Conservation (phyloP, 257 asterid genomes). For the Handroanthus guayacan region DNA sequence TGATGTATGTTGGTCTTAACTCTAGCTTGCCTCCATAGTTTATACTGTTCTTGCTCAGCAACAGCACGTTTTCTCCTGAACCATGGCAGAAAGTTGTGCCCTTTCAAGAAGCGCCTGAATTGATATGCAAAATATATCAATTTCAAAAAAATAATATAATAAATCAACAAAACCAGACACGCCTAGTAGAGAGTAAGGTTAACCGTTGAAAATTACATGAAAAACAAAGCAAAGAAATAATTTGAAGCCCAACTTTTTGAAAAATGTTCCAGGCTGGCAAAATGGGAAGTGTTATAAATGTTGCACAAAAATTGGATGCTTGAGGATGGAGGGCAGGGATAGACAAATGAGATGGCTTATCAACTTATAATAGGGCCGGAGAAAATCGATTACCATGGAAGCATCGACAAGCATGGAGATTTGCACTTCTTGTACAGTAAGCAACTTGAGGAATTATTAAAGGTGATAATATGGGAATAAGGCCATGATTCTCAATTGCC, state of each 20-base stretch:
- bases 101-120: constrained; percentile 87
- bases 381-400: constrained; percentile 21
- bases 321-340: too few relatives aligned
- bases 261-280: background rate
- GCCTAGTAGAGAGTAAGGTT: background rate
- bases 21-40: constrained; percentile 93
- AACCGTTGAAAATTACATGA: constrained; percentile 8
- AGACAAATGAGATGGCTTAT: background rate
- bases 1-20: constrained; percentile 70
- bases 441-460: constrained; percentile 27
- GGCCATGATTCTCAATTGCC: constrained; percentile 4
- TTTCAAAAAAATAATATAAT: constrained; percentile 22
- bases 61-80: constrained; percentile 90
- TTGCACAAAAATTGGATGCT: too few relatives aligned
- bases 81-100: constrained; percentile 93
- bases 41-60: constrained; percentile 92
- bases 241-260: constrained; percentile 10
- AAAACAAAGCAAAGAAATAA: constrained; percentile 19
- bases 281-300: too few relatives aligned
- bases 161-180: constrained; percentile 20
- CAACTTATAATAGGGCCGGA: constrained; percentile 26
- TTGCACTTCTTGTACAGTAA: constrained; percentile 19
- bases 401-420: constrained; percentile 15
- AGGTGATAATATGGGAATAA: background rate
- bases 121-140: constrained; percentile 37